Evolutionary conservation across 2,329 filamentous ascomycete genomes (phyloP).

Genomic region (Paecilomyces sp.): DNA sequence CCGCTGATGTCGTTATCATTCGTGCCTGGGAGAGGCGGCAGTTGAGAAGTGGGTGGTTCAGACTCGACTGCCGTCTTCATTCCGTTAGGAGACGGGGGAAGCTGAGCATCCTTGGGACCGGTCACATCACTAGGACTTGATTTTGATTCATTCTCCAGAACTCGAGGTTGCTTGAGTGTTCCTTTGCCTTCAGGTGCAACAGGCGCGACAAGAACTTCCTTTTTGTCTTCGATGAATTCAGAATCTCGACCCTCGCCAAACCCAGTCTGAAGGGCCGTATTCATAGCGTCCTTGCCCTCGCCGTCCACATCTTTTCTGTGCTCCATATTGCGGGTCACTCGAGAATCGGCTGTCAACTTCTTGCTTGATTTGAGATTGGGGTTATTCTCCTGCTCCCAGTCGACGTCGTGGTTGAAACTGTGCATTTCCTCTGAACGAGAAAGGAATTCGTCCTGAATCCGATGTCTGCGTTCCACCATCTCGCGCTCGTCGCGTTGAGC

Average conservation of each 20-base stretch:
- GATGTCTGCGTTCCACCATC: constrained; percentile 35
- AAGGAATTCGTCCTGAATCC: constrained; percentile 50
- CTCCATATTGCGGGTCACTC: constrained; percentile 53
- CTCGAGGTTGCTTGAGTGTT: constrained; percentile 47
- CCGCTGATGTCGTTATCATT: constrained; percentile 82
- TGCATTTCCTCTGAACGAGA: constrained; percentile 49
- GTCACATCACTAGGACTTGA: constrained; percentile 11
- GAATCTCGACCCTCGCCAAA: constrained; percentile 63
- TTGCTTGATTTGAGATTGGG: constrained; percentile 50
- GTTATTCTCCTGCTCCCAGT: constrained; percentile 53
- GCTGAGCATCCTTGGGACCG: constrained; percentile 10
- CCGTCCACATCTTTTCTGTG: constrained; percentile 74
- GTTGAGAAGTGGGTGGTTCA: constrained; percentile 32
- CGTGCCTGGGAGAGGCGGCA: constrained; percentile 60
- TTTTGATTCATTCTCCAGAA: constrained; percentile 29
- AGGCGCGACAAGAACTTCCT: constrained; percentile 64
- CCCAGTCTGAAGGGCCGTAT: constrained; percentile 54
- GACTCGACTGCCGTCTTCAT: constrained; percentile 14
- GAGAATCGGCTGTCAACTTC: constrained; percentile 50
- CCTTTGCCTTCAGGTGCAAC: constrained; percentile 59
- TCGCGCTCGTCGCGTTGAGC: constrained; percentile 35
- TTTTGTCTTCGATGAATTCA: constrained; percentile 53
- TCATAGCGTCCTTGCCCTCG: constrained; percentile 69
- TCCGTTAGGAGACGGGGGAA: constrained; percentile 11
- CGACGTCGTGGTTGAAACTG: constrained; percentile 72